Evolutionary conservation across 129 eudicot genomes (phyloP).

Genomic region (Apium graveolens): DNA sequence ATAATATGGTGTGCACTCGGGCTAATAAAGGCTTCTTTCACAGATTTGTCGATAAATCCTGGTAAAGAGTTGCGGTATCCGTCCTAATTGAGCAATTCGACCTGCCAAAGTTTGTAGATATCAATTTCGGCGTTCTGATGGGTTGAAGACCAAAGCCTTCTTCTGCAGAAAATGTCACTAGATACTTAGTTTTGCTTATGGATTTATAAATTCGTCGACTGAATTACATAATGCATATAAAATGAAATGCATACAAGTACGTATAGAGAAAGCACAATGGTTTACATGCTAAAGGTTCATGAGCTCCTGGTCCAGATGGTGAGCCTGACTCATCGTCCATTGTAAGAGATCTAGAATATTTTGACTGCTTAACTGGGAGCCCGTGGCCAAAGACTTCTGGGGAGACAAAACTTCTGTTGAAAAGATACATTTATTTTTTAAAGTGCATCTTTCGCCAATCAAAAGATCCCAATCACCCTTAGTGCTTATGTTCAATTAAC

Average conservation of each 20-base stretch:
- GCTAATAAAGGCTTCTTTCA: no score
- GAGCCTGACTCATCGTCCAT: slow-evolving; percentile 44
- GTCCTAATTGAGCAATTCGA: no score
- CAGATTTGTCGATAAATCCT: no score
- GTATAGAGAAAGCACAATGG: slow-evolving; percentile 13
- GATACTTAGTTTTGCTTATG: slow-evolving; percentile 43
- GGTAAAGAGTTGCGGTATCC: no score
- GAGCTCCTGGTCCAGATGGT: slow-evolving; percentile 38
- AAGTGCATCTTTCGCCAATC: slow-evolving; percentile 3
- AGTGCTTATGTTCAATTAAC: no score
- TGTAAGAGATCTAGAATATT: slow-evolving; percentile 37
- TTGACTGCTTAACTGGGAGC: slow-evolving; percentile 43
- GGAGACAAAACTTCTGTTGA: slow-evolving; percentile 43
- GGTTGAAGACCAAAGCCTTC: slow-evolving; percentile 88
- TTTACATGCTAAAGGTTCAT: slow-evolving; percentile 83
- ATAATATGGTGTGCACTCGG: no score
- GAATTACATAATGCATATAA: background rate
- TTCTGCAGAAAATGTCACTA: slow-evolving; percentile 79
- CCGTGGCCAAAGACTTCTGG: slow-evolving; percentile 28
- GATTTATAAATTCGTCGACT: background rate
- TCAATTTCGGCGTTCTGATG: no score
- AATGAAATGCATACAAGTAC: background rate
- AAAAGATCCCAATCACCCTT: no score
- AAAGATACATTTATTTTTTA: slow-evolving; percentile 9
- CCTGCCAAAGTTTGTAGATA: no score